These are phyloP conservation scores for Teunomyces panamensis DNA, from an alignment of 805 yeast species.

Conservation along the genomic window DNA sequence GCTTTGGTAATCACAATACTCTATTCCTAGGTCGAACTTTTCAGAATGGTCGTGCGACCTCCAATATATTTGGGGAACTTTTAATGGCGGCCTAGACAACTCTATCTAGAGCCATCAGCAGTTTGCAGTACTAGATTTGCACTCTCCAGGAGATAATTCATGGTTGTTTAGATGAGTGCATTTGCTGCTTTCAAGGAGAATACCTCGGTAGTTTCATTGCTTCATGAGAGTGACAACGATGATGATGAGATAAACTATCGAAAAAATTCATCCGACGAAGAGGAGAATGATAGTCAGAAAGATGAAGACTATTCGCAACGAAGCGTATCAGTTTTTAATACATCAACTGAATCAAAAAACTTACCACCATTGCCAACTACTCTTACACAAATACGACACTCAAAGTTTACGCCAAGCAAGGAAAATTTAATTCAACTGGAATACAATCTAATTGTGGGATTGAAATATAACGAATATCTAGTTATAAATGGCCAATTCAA, in stretches of 20 bases:
- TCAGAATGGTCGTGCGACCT: too few species aligned
- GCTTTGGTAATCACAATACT: too few species aligned
- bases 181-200: conserved; percentile 28
- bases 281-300: conserved; percentile 9
- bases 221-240: conserved; percentile 14
- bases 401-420: conserved; percentile 36
- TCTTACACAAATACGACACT: conserved; percentile 10
- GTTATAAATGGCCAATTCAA: conserved; percentile 48
- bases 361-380: background rate
- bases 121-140: too few species aligned
- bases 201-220: conserved; percentile 9
- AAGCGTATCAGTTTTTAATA: background rate
- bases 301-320: background rate
- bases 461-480: conserved; percentile 41
- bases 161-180: conserved; percentile 26
- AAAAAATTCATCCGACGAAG: conserved; percentile 29
- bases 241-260: conserved; percentile 18
- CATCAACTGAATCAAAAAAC: background rate
- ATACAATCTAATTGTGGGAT: conserved; percentile 37
- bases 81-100: too few species aligned
- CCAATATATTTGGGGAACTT: too few species aligned
- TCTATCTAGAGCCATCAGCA: too few species aligned
- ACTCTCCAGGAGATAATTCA: background rate
- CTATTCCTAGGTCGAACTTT: too few species aligned
- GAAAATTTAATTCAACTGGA: conserved; percentile 36